Evolutionary conservation across 2,329 filamentous ascomycete genomes (phyloP), one percentile per base, ranked within the genome.

Genomic region (Nectriaceae sp.): DNA sequence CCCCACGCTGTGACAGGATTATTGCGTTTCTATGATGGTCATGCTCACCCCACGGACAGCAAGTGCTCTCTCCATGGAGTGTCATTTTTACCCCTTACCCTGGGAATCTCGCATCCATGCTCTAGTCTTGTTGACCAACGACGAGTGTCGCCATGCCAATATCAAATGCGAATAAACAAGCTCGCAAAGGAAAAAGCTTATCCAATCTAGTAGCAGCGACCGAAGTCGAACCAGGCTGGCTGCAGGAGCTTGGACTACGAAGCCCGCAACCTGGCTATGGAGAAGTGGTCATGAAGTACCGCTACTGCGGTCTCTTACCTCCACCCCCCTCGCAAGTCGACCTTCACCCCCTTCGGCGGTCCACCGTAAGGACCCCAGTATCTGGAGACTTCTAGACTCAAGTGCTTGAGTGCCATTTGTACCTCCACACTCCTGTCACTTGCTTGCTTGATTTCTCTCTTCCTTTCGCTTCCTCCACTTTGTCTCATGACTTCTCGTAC

Each of bases 401-500:
- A 5, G 37, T n/a, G 33, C 6, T 52, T 50, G 47, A 20, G 19
- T 56, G 49, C 52, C 41, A 49, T 46, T 54, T 51, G 35, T 39
- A 43, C 50, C 42, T 46, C 37, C 38, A 47, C 51, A 54, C 56
- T 48, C 56, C 54, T 57, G 47, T 58, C 13, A 29, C 24, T 33
- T 11, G n/a, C 40, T 15, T 10, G n/a, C 18, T 41, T 41, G 3
- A n/a, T 22, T 24, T 42, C 39, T 26, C 20, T 36, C 36, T 26
- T 29, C 33, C 33, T 24, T 26, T 29, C 33, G 16, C 36, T 40
- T 39, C 41, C 37, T 39, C 8, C 16, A 39, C 21, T 41, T 21
- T 8, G 11, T 26, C 21, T 19, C 33, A 11, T 21, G 8, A 19
- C 33, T 40, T 40, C 45, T 41, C 21, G 5, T 37, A 11, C 16